Evolutionary conservation across 441 rosid genomes (phyloP).

Genomic region (Brassica hybrid): DNA sequence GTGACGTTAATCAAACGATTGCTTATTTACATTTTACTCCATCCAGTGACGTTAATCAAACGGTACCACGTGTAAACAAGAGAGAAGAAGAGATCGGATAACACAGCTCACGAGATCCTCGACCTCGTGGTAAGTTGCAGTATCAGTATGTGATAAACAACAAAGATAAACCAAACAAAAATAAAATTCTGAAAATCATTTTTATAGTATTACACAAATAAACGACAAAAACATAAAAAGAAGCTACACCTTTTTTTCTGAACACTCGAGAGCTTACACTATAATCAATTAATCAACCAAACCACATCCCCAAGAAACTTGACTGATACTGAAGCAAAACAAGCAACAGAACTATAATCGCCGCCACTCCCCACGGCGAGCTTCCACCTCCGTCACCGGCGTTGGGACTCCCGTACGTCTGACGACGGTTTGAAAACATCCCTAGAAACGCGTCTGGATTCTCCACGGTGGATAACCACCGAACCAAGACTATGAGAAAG

Average conservation of each 20-base stretch:
- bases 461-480: constrained; percentile 72
- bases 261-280: not conserved
- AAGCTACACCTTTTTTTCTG: not conserved
- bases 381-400: constrained; percentile 66
- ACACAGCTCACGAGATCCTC: constrained; percentile 26
- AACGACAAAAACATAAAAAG: not conserved
- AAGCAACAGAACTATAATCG: constrained; percentile 70
- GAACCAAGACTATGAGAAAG: constrained; percentile 57
- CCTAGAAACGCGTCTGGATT: constrained; percentile 53
- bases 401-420: constrained; percentile 36
- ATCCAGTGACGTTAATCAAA: constrained; percentile 6
- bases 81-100: constrained; percentile 20
- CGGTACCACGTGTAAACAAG: constrained; percentile 6
- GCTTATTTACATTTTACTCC: not conserved
- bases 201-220: not conserved
- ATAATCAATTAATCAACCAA: constrained; percentile 41
- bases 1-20: constrained; percentile 2
- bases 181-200: not conserved
- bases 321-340: constrained; percentile 76
- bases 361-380: constrained; percentile 96
- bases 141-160: not conserved
- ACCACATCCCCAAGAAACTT: constrained; percentile 72
- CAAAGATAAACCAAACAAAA: not conserved
- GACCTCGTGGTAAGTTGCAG: constrained; percentile 16
- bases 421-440: constrained; percentile 61